phyloP scores from a whole-genome alignment of 2,329 filamentous ascomycete species.

The Drechslerella coelobrocha region DNA sequence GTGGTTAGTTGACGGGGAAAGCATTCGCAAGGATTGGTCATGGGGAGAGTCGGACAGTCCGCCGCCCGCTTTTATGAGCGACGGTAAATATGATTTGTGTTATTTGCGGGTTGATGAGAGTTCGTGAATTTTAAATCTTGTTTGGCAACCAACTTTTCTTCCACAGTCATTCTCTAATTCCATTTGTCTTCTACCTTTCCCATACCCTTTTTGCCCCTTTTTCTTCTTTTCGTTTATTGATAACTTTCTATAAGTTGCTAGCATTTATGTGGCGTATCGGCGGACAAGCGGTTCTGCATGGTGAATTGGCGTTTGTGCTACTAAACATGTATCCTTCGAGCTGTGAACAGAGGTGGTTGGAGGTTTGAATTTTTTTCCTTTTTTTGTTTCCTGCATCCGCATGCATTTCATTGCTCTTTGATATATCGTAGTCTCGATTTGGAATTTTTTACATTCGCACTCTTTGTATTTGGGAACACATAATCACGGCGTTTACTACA shows the following conservation, averaged over 20 bases:
- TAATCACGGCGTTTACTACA: too few species aligned
- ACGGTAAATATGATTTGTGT: conserved; percentile 46
- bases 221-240: conserved; percentile 7
- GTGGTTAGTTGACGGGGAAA: conserved; percentile 39
- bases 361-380: conserved; percentile 9
- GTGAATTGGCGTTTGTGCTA: too few species aligned
- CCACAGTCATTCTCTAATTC: too few species aligned
- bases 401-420: not conserved
- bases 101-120: conserved; percentile 45
- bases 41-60: conserved; percentile 48
- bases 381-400: not conserved
- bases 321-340: too few species aligned
- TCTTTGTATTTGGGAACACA: too few species aligned
- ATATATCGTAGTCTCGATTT: not conserved
- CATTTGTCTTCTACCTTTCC: conserved; percentile 8
- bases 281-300: not conserved
- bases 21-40: conserved; percentile 40
- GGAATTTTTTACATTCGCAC: too few species aligned
- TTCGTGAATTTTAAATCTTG: conserved; percentile 37
- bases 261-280: conserved; percentile 37
- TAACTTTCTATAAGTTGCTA: not conserved
- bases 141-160: too few species aligned
- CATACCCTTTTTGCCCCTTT: conserved; percentile 10
- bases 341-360: conserved; percentile 7
- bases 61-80: conserved; percentile 41